Base-by-base conservation (phyloP, 2,329 filamentous ascomycete species). In the Sarocladium strictum region DNA sequence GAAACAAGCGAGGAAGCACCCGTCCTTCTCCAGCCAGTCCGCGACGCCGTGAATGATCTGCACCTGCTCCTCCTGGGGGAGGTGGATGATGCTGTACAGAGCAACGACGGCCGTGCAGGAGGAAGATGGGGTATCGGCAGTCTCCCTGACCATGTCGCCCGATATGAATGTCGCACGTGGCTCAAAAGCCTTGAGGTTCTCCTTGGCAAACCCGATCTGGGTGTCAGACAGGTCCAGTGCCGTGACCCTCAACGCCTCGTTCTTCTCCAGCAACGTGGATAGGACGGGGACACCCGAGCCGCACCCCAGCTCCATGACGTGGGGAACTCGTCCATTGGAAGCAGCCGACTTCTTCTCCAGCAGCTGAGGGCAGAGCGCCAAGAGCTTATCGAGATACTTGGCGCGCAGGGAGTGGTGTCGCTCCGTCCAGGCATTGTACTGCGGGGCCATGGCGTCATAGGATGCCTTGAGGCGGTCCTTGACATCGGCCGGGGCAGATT, bases 81-180 rank as follows among this genome's bases (percentile, higher is more conserved):
- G 69, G 59, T 83, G 80, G 53, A 81, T 75, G 53, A 84, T 63
- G 32, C 74, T 79, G 64, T 80, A 83, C 60, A 83, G 74, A 0
- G 67, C 79, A 1, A 77, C 59, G 1, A 81, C 71, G 3, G 73
- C 77, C 55, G 81, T 72, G 54, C 83, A 70, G 0, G 67, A 66
- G 0, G 43, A 62, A 0, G 58, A 55, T 0, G 59, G 33, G 52
- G 72, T 72, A 2, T 59, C 53, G 4, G 75, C 65, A 5, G 47
- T 51, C 3, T 10, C 21, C 1, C 57, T 55, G 57, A 63, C 66
- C 70, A 75, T 75, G 63, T 76, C 73, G 49, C 68, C 67, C 53
- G 55, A 47, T 19, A 62, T 57, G 49, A 51, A 58, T 3, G 21
- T 21, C 14, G 53, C 54, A 14, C 58, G 54, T 9, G 51, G 33